phyloP scores from a whole-genome alignment of 257 asterid species.

The Hygrophila difformis region DNA sequence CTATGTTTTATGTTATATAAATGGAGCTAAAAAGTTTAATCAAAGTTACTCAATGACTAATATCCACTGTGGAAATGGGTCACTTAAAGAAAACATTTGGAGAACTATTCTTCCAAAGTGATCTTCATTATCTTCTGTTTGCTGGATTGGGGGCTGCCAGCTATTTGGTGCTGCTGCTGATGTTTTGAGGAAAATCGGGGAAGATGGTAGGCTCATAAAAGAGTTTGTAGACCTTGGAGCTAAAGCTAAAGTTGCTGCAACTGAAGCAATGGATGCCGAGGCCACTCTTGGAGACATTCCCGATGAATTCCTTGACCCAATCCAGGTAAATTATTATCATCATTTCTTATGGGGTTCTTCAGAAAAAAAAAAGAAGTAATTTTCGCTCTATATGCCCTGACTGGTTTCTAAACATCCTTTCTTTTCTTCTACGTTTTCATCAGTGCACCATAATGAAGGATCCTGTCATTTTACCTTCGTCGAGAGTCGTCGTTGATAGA shows the following conservation, averaged over 20 bases:
- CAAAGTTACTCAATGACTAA: too few species aligned
- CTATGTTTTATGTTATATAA: too few species aligned
- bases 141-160: conserved; percentile 29
- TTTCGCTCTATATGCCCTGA: not conserved
- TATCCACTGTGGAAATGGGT: too few species aligned
- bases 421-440: conserved; percentile 15
- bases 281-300: conserved; percentile 98
- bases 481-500: conserved; percentile 68
- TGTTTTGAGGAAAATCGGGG: conserved; percentile 74
- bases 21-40: too few species aligned
- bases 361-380: too few species aligned
- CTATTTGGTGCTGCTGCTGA: conserved; percentile 80
- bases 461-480: conserved; percentile 90
- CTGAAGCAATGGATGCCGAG: conserved; percentile 89
- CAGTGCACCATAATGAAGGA: conserved; percentile 96
- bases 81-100: too few species aligned
- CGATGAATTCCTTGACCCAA: conserved; percentile 98
- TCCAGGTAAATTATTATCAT: conserved; percentile 54
- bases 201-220: conserved; percentile 56
- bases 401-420: conserved; percentile 1
- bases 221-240: conserved; percentile 78
- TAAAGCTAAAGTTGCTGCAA: conserved; percentile 72
- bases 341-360: too few species aligned
- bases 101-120: too few species aligned
- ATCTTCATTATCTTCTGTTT: not conserved